These are phyloP conservation scores for Trichoderma sp. DNA, from an alignment of 2,329 filamentous ascomycete genomes.

Conservation along the genomic window DNA sequence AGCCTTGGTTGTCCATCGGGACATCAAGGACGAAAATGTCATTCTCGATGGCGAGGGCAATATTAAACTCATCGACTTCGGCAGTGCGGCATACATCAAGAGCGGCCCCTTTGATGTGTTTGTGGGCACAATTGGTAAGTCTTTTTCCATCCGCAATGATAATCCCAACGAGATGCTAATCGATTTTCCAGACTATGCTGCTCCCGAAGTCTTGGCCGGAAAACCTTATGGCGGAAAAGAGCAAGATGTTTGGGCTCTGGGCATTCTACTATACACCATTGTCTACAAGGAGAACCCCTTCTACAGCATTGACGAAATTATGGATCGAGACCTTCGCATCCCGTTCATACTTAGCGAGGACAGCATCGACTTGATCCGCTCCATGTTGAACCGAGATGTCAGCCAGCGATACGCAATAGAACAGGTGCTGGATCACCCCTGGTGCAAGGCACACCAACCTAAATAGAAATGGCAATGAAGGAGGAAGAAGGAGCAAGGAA, in stretches of 20 bases:
- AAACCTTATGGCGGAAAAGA: conserved; percentile 92
- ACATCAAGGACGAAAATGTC: conserved; percentile 99
- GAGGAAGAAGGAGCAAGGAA: neutral
- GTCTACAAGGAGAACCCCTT: conserved; percentile 99
- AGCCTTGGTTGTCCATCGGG: conserved; percentile 89
- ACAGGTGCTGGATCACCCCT: conserved; percentile 86
- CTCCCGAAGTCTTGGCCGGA: conserved; percentile 94
- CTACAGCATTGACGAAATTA: conserved; percentile 98
- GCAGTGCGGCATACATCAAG: conserved; percentile 97
- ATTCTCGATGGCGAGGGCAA: conserved; percentile 92
- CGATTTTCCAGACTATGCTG: conserved; percentile 78
- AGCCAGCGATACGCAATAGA: conserved; percentile 81
- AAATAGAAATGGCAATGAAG: neutral
- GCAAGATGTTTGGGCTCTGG: conserved; percentile 97
- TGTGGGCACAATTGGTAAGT: conserved; percentile 93
- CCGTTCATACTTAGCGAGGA: conserved; percentile 88
- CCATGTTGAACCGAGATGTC: conserved; percentile 92
- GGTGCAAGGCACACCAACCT: conserved; percentile 55
- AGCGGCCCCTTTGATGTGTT: conserved; percentile 98
- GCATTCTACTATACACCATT: conserved; percentile 96
- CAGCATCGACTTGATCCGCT: conserved; percentile 86
- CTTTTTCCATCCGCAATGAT: neutral
- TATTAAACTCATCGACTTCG: conserved; percentile 98
- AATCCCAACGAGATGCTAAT: neutral
- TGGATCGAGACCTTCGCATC: conserved; percentile 92